Evolutionary conservation across 2,329 filamentous ascomycete genomes (phyloP).

Genomic region (Cryphonectria radicalis): DNA sequence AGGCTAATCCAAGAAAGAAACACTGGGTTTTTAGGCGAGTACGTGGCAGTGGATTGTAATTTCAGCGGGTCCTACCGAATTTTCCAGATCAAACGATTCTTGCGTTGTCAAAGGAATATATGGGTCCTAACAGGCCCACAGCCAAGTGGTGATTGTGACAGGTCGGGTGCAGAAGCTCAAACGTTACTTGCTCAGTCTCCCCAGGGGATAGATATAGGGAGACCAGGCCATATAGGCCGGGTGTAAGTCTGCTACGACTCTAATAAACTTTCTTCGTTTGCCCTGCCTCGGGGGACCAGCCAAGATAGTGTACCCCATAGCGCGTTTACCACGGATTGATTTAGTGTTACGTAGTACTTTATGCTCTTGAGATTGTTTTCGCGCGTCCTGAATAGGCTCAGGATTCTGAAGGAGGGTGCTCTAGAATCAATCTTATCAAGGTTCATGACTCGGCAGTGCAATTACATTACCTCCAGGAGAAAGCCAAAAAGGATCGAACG

Average conservation of each 20-base stretch:
- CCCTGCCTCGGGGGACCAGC: neutral
- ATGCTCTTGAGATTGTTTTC: neutral
- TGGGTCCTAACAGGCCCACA: neutral
- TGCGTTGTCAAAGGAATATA: neutral
- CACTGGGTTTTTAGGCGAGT: neutral
- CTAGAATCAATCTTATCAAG: neutral
- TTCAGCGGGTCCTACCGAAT: constrained; percentile 1
- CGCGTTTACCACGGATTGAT: neutral
- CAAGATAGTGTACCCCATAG: neutral
- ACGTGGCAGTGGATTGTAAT: constrained; percentile 2
- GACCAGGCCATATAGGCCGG: neutral
- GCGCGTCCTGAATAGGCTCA: neutral
- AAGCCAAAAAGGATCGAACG: neutral
- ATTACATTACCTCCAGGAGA: neutral
- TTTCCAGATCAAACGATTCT: neutral
- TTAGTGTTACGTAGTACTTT: neutral
- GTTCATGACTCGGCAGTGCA: neutral
- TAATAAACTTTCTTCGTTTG: neutral
- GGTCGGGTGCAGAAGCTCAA: neutral
- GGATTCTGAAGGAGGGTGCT: neutral
- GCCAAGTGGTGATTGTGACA: neutral
- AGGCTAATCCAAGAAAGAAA: neutral
- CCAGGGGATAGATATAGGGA: neutral
- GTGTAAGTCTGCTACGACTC: neutral
- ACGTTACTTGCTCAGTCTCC: neutral